phyloP scores from a whole-genome alignment of 208 protist genomes.

The Giardia muris region DNA sequence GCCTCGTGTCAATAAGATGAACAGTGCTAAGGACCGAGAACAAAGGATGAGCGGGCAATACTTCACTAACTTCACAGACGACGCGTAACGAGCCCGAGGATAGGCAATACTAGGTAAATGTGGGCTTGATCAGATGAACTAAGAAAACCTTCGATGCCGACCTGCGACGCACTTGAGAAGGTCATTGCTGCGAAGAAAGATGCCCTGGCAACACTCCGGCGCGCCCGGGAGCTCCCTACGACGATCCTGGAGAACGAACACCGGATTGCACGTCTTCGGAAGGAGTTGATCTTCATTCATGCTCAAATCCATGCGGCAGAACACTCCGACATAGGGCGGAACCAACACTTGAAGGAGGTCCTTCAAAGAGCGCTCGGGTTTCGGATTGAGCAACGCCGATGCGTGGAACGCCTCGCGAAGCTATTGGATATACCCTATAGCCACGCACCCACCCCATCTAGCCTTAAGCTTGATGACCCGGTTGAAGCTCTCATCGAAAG shows the following conservation, averaged over 20 bases:
- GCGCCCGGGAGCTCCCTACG: neutral
- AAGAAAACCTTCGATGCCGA: neutral
- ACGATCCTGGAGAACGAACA: neutral
- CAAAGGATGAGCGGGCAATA: slow-evolving; percentile 90
- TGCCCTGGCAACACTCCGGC: neutral
- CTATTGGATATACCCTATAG: no score
- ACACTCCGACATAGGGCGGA: neutral
- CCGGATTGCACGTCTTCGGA: neutral
- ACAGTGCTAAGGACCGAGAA: slow-evolving; percentile 82
- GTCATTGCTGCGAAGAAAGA: neutral
- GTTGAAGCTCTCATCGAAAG: no score
- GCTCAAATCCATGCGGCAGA: neutral
- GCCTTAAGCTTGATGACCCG: no score
- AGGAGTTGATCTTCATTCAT: neutral
- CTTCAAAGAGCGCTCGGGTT: no score
- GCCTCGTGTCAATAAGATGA: slow-evolving; percentile 96
- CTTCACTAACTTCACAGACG: slow-evolving; percentile 74
- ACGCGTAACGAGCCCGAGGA: no score
- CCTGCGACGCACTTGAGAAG: neutral
- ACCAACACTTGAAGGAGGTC: no score
- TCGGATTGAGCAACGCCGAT: no score
- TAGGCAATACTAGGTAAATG: no score
- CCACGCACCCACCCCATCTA: no score
- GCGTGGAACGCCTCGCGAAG: no score
- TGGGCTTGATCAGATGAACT: no score